Base-by-base conservation (phyloP, 495 filamentous ascomycete species). In the Trichoderma asperelloides region DNA sequence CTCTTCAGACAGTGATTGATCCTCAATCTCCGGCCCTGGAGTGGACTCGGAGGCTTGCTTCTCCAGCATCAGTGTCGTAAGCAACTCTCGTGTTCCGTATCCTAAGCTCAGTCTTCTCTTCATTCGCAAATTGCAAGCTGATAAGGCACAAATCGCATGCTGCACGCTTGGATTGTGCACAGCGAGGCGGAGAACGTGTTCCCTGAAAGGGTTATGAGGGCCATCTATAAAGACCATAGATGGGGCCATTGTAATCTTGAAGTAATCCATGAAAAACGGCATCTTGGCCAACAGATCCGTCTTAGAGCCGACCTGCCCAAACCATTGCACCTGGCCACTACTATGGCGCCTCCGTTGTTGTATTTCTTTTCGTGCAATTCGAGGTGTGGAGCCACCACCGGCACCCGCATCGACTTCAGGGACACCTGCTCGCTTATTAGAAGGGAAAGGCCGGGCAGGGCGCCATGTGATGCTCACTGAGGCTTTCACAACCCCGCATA, bases 171-270 rank as follows among this genome's bases (percentile, higher is more conserved):
- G 86, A 75, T 91, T 97, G 37, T 85, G 80, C 62, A 88, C 82
- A 21, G 92, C 91, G 47, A 97, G 82, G 25, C 86, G 88, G 41
- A 97, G 82, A 55, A 98, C 87, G 69, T 96, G 89, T 64, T 88
- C 88, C 65, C 94, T 83, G 74, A 93, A 98, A 1, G 94, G 94
- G 72, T 97, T 88, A 66, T 77, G 86, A 12, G 91, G 89, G 11
- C 87, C 87, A 72, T 98, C 94, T 77, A 97, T 95, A 62, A 92
- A 89, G 18, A 97, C 92, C 71, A 97, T 89, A 68, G 91, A 89
- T 0, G 91, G 90, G 68, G 93, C 95, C 76, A 98, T 92, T 69
- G 90, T 88, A 72, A 93, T 94, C 66, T 93, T 88, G 76, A 95
- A 92, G 73, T 90, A 90, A 69, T 90, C 85, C 75, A 91, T 84